Evolutionary conservation across 2,329 filamentous ascomycete species (phyloP).

Genomic region (Knoxdaviesia capensis): DNA sequence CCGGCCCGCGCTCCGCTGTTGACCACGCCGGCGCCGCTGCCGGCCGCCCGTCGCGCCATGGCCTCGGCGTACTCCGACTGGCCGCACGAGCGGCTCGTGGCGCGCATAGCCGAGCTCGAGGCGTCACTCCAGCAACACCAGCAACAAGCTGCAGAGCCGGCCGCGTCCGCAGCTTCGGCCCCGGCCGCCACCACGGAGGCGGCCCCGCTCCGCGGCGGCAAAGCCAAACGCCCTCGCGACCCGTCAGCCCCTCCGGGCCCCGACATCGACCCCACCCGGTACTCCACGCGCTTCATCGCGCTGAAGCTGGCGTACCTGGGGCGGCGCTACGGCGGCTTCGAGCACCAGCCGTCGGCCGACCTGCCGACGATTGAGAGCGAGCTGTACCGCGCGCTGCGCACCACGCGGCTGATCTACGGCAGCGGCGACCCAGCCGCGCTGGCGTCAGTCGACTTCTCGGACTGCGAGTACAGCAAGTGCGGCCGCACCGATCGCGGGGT

Average conservation of each 20-base stretch:
- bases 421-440: slow-evolving; percentile 27
- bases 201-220: neutral
- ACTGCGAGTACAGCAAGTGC: slow-evolving; percentile 85
- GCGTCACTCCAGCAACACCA: slow-evolving; percentile 30
- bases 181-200: neutral
- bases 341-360: slow-evolving; percentile 56
- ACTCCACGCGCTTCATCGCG: slow-evolving; percentile 68
- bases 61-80: slow-evolving; percentile 37
- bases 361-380: slow-evolving; percentile 80
- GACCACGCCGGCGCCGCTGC: slow-evolving; percentile 1
- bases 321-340: slow-evolving; percentile 79
- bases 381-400: slow-evolving; percentile 76
- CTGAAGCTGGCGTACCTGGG: slow-evolving; percentile 90
- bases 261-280: slow-evolving; percentile 58
- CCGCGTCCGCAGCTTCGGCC: slow-evolving; percentile 1
- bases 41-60: slow-evolving; percentile 7
- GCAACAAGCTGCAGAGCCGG: slow-evolving; percentile 3
- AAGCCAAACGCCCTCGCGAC: too few species aligned
- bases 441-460: slow-evolving; percentile 54
- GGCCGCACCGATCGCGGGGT: slow-evolving; percentile 85
- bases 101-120: slow-evolving; percentile 49
- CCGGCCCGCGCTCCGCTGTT: neutral
- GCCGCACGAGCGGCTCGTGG: slow-evolving; percentile 47
- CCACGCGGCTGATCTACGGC: slow-evolving; percentile 55
- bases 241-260: neutral